Conservation (phyloP, 2,329 filamentous ascomycete genomes). For the Cryphonectria naterciae region DNA sequence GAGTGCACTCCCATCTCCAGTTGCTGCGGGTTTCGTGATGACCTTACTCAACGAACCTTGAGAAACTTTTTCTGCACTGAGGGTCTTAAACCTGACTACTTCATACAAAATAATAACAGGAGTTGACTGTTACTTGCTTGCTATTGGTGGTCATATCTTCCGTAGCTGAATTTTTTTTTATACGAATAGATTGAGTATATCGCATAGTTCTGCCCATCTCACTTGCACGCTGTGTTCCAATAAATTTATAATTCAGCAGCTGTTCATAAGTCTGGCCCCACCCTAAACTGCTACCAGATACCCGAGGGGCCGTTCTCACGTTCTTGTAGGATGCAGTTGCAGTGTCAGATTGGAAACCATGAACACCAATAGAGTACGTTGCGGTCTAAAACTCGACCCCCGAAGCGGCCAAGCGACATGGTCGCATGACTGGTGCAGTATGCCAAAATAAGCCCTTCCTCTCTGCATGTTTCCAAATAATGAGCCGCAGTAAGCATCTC, state of each 20-base stretch:
- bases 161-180: too few species aligned
- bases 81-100: not conserved
- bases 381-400: not conserved
- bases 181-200: too few species aligned
- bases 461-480: not conserved
- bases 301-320: not conserved
- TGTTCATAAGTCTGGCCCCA: not conserved
- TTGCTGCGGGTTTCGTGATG: not conserved
- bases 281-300: too few species aligned
- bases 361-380: not conserved
- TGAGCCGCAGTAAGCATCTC: not conserved
- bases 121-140: not conserved
- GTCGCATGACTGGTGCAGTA: not conserved
- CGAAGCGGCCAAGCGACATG: not conserved
- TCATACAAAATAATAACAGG: not conserved
- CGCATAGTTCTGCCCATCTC: not conserved
- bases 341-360: not conserved
- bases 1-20: not conserved
- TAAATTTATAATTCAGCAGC: not conserved
- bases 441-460: constrained; percentile 3
- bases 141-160: too few species aligned
- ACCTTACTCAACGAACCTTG: not conserved
- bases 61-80: not conserved
- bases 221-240: not conserved
- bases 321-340: not conserved